A percentile compares a stretch with the other conserved stretches of the same genome.
Conservation (phyloP, 2,329 filamentous ascomycete species). For the Neopestalotiopsis sp. region DNA sequence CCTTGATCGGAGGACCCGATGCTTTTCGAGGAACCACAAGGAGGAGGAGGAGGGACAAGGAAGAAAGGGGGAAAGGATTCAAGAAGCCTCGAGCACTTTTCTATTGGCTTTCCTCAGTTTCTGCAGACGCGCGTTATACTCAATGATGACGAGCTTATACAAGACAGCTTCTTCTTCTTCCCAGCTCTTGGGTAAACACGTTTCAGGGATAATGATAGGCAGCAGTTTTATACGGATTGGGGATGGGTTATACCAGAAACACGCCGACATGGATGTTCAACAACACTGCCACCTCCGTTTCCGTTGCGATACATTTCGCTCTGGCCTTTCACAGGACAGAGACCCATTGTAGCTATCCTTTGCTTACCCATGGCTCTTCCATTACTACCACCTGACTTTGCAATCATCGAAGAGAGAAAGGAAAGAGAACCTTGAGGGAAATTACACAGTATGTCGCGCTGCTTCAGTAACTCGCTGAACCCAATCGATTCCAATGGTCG, state of each 20-base stretch:
- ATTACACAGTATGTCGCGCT: no score
- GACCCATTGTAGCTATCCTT: no score
- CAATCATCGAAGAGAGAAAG: no score
- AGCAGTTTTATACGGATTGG: not conserved
- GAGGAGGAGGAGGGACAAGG: not conserved
- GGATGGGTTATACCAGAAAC: constrained; percentile 4
- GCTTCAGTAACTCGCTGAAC: no score
- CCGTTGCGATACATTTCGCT: not conserved
- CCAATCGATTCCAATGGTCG: no score
- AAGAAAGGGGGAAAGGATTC: not conserved
- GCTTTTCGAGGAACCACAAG: no score
- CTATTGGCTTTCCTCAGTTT: not conserved
- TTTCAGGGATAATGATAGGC: not conserved
- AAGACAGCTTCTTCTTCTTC: not conserved
- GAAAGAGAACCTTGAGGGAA: no score
- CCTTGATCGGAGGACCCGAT: not conserved
- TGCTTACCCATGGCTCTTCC: no score
- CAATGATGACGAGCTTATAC: not conserved
- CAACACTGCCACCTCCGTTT: constrained; percentile 11
- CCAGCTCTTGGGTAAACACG: not conserved
- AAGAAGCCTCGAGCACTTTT: not conserved
- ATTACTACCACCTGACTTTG: no score
- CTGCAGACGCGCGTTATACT: not conserved
- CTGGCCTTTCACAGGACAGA: no score
- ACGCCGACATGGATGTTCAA: not conserved